phyloP scores from a whole-genome alignment of 768 basidiomycete genomes.

The Boletellus ananiceps region DNA sequence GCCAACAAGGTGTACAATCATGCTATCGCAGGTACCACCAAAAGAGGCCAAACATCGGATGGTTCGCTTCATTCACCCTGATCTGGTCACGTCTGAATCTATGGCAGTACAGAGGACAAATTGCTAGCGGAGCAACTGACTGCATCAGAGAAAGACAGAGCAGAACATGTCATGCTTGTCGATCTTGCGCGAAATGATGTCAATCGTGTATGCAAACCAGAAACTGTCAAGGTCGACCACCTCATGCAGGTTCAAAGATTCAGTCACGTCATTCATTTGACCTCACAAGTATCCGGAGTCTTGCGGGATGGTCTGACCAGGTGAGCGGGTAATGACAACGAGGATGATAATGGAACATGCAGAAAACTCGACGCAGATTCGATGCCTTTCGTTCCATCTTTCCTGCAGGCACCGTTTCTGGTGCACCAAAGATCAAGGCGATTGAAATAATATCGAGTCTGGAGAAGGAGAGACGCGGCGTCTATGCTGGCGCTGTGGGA shows the following conservation, averaged over 20 bases:
- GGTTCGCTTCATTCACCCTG: conserved; percentile 46
- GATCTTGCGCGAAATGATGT: conserved; percentile 98
- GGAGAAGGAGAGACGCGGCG: conserved; percentile 85
- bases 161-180: conserved; percentile 99
- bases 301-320: conserved; percentile 80
- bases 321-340: conserved; percentile 36
- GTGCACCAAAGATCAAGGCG: conserved; percentile 98
- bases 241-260: conserved; percentile 94
- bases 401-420: conserved; percentile 97
- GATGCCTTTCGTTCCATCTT: conserved; percentile 99
- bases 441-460: conserved; percentile 86
- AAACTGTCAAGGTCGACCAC: conserved; percentile 93
- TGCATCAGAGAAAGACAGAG: conserved; percentile 89
- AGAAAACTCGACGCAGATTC: conserved; percentile 50
- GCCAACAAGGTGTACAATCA: conserved; percentile 92
- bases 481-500: conserved; percentile 98
- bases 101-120: conserved; percentile 73
- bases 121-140: conserved; percentile 67
- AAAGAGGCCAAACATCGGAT: conserved; percentile 78
- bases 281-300: conserved; percentile 87
- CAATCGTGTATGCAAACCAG: conserved; percentile 92
- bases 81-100: conserved; percentile 4
- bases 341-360: conserved; percentile 3
- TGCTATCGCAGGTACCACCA: conserved; percentile 94
- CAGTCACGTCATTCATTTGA: conserved; percentile 96